These are phyloP conservation scores for Coffea canephora DNA, from an alignment of 257 asterid species.

Conservation along the genomic window DNA sequence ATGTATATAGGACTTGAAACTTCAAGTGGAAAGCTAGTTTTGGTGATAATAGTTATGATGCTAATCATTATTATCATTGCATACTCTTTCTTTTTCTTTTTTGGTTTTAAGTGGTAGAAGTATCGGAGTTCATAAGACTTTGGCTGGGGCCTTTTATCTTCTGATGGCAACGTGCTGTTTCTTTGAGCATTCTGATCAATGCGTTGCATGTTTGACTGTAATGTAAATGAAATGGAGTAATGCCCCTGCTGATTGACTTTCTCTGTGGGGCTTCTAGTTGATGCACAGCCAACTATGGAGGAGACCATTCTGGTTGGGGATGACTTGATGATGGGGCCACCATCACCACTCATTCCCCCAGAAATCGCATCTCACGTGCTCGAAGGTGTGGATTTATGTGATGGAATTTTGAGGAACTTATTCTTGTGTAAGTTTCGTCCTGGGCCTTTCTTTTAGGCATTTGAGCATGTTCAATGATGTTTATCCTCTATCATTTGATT, in stretches of 20 bases:
- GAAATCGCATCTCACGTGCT: slow-evolving; percentile 96
- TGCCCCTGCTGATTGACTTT: slow-evolving; percentile 4
- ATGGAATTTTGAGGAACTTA: slow-evolving; percentile 83
- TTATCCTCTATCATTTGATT: background rate
- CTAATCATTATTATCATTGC: background rate
- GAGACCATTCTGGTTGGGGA: slow-evolving; percentile 96
- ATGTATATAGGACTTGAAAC: background rate
- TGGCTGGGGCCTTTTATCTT: background rate
- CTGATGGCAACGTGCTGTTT: background rate
- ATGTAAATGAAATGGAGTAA: background rate
- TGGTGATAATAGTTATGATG: background rate
- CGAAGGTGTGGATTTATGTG: slow-evolving; percentile 85
- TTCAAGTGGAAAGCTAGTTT: background rate
- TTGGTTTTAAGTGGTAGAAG: background rate
- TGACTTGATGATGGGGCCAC: slow-evolving; percentile 97
- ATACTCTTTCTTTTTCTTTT: background rate
- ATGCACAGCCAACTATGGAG: slow-evolving; percentile 89
- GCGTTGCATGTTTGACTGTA: background rate
- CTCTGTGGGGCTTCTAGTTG: slow-evolving; percentile 43
- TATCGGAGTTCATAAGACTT: background rate
- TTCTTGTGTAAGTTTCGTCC: slow-evolving; percentile 58
- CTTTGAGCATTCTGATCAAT: background rate
- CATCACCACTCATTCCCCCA: slow-evolving; percentile 89
- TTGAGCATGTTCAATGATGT: background rate
- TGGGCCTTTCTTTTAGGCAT: slow-evolving; percentile 8